Base-by-base conservation (phyloP, 352 stramenopile species). In the Elongisporangium anandrum region DNA sequence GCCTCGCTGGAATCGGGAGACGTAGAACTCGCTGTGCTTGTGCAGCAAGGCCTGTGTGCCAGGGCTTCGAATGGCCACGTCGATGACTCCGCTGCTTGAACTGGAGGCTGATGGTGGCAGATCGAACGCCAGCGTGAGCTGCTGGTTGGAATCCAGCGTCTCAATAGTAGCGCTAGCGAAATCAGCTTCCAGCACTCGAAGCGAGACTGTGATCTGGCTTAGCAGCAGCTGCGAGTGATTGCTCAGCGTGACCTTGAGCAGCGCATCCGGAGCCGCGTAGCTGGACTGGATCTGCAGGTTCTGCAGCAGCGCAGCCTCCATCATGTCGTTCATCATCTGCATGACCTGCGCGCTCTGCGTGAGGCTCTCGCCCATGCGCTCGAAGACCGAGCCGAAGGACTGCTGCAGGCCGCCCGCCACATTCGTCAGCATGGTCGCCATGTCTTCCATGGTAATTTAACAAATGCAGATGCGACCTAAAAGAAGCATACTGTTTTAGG, bases 241-340 rank as follows among this genome's bases (percentile, higher is more conserved):
- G 3, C 64, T 59, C 47, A 90, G 58, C 4, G 57, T 60, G 26
- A 87, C 63, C 21, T 69, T 5, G 19, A 87, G 59, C 23, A 29
- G 61, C 23, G 26, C 51, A 13, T 55, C 17, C 8, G 5, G 7
- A 0, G 68, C 50, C 41, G 71, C 57, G 55, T 73, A 82, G 17
- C 4, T 26, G 34, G 54, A 72, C 29, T 57, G 60, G 7, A 81
- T 62, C 16, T 57, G 59, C 45, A 92, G 59, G 59, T 78, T 88
- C 70, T 92, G 82, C 56, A 92, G 52, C 73, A 92, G 66, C 54
- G 80, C 78, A 3, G 76, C 66, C 69, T 92, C 82, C 82, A 92
- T 90, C 64, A 90, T 81, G 17, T 76, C 70, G 64, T 92, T 92
- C 82, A 92, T 92, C 77, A 92, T 88, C 49, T 74, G 75, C 82